Evolutionary conservation across 164 flowering plant species (phyloP), one percentile per base, ranked within the genome.

Genomic region (Cinnamomum micranthum): DNA sequence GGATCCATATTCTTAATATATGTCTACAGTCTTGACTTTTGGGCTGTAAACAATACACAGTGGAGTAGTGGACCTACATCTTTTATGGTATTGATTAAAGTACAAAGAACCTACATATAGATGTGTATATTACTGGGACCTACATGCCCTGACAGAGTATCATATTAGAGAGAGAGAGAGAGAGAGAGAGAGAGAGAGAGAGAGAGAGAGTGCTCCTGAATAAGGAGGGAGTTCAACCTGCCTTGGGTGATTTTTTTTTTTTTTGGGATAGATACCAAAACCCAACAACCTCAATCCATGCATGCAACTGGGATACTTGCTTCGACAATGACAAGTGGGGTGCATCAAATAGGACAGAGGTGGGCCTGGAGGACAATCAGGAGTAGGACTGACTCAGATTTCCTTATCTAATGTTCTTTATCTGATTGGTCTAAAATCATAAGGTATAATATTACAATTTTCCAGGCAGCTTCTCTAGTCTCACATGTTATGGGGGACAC

Each of bases 261-360:
- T 31, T 74, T 47, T 17, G 74, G 71, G 79, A 79, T 73, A 69
- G 64, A 41, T 41, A 9, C 76, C 59, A 73, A 65, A 19, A 69
- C 81, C 27, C 70, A 79, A 41, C 81, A 76, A 76, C 82, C 74
- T 74, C 70, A 41, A 23, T 68, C 79, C 60, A 74, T 77, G 73
- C 60, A 74, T 77, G 73, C 75, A 74, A 73, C 22, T 14, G 22
- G 72, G 74, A 25, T 73, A 70, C 80, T 64, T 64, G 67, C 12
- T 25, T 64, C 15, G 33, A 64, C 15, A 24, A 24, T 14, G 67
- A 64, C 67, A 64, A 11, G 67, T 64, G 33, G 67, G 24, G 17
- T 14, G 27, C 67, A 64, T 22, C 67, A 27, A 23, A 64, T 23
- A 13, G 47, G 47, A 25, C 67, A 9, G 67, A 23, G 67, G 14